phyloP scores from a whole-genome alignment of 2,329 filamentous ascomycete species.

The Periconia digitata region DNA sequence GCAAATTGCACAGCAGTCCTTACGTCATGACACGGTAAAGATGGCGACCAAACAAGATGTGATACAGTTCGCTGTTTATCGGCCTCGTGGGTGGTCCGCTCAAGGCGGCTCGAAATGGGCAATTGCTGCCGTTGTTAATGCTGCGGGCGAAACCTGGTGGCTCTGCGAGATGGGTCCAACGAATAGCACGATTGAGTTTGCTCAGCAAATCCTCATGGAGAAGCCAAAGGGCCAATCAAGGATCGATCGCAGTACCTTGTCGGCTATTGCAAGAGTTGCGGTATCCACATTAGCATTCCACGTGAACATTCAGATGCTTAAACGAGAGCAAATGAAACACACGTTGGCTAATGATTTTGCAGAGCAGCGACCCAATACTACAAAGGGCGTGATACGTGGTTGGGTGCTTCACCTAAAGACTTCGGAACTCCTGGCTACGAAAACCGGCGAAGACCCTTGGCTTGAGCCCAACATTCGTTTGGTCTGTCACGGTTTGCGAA shows the following conservation, averaged over 20 bases:
- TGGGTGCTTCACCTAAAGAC: conserved; percentile 35
- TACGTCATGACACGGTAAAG: conserved; percentile 56
- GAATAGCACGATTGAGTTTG: conserved; percentile 26
- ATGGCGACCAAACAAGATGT: conserved; percentile 63
- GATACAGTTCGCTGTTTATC: conserved; percentile 68
- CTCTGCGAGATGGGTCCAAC: conserved; percentile 30
- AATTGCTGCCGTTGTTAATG: conserved; percentile 57
- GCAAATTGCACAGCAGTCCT: conserved; percentile 37
- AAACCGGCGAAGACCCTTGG: conserved; percentile 28
- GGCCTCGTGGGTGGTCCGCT: conserved; percentile 68
- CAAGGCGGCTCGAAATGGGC: conserved; percentile 60
- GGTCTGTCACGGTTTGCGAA: conserved; percentile 35
- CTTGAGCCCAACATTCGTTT: conserved; percentile 29
- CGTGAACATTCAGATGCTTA: conserved; percentile 28
- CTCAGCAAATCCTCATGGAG: conserved; percentile 31
- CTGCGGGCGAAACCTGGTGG: conserved; percentile 43
- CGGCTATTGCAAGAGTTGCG: conserved; percentile 43
- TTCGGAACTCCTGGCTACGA: conserved; percentile 25
- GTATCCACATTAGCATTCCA: conserved; percentile 37
- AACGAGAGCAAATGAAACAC: conserved; percentile 23
- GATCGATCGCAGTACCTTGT: conserved; percentile 29
- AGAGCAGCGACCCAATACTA: conserved; percentile 6
- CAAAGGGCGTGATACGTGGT: conserved; percentile 18
- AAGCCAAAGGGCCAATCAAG: conserved; percentile 19
- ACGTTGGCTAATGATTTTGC: conserved; percentile 22